These are phyloP conservation scores for Aaosphaeria arxii DNA, from an alignment of 2,329 filamentous ascomycete species.

Conservation along the genomic window DNA sequence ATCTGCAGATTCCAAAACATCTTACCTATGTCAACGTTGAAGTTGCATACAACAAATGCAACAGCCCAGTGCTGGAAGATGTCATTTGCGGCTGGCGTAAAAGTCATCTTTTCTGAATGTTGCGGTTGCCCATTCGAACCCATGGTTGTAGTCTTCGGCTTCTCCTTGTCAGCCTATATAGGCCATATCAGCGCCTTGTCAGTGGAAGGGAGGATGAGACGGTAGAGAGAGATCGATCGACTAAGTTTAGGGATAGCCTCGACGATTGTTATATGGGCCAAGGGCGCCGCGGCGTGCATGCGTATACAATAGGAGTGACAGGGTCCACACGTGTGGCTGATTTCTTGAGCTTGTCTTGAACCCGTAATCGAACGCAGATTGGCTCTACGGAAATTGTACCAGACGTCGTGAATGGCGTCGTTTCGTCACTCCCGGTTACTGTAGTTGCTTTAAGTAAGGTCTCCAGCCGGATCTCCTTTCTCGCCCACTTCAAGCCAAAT, in stretches of 20 bases:
- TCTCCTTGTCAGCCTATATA: constrained; percentile 24
- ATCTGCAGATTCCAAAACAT: constrained; percentile 5
- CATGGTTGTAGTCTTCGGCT: constrained; percentile 31
- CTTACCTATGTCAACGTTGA: constrained; percentile 42
- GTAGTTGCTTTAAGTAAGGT: too few relatives aligned
- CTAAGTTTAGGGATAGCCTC: constrained; percentile 3
- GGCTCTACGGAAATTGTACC: too few relatives aligned
- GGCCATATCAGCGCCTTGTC: not conserved
- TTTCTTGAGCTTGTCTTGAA: too few relatives aligned
- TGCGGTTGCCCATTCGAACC: constrained; percentile 20
- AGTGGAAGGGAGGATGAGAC: not conserved
- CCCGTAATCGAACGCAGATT: too few relatives aligned
- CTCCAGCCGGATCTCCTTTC: too few relatives aligned
- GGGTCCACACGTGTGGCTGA: too few relatives aligned
- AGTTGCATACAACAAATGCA: constrained; percentile 43
- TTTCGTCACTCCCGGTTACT: too few relatives aligned
- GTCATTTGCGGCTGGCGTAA: constrained; percentile 6
- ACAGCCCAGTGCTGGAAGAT: constrained; percentile 40
- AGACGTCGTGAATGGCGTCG: too few relatives aligned
- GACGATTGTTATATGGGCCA: not conserved
- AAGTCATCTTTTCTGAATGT: constrained; percentile 21
- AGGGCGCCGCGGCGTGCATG: too few relatives aligned
- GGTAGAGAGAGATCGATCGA: not conserved
- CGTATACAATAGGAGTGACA: too few relatives aligned
- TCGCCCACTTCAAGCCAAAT: too few relatives aligned